Percentiles rank a stretch among this genome's conserved stretches.
Evolutionary conservation across 2,329 filamentous ascomycete genomes (phyloP).

Genomic region (Sporothrix variecibatus): DNA sequence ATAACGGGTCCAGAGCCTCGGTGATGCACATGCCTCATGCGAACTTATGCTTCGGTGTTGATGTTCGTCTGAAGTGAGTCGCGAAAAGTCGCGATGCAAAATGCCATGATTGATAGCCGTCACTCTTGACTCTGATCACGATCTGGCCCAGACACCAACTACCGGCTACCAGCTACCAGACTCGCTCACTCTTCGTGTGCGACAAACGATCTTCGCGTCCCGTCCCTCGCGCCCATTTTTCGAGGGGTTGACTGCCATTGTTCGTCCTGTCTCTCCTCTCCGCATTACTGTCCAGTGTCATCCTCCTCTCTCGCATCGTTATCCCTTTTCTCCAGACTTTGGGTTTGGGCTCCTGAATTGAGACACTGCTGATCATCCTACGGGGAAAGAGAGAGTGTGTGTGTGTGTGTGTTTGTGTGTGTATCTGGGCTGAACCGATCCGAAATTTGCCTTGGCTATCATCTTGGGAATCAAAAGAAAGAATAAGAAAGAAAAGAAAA

Average conservation of each 20-base stretch:
- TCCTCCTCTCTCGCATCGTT: not conserved
- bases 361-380: not conserved
- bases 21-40: not conserved
- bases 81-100: no score
- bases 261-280: not conserved
- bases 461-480: not conserved
- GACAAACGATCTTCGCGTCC: not conserved
- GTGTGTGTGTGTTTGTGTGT: not conserved
- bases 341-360: not conserved
- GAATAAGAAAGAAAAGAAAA: no score
- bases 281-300: not conserved
- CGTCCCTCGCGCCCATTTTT: not conserved
- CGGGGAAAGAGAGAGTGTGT: no score
- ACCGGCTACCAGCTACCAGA: not conserved
- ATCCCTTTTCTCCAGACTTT: not conserved
- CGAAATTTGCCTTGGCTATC: not conserved
- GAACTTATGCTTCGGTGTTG: not conserved
- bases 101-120: no score
- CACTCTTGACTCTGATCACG: not conserved
- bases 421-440: not conserved
- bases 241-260: not conserved
- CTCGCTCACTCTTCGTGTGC: not conserved
- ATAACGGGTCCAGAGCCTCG: not conserved
- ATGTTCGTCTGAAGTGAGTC: slow-evolving; percentile 10
- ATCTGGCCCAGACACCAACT: no score